Conservation (phyloP, 192 early-diverging fungal genomes). For the Coemansia guatemalensis region DNA sequence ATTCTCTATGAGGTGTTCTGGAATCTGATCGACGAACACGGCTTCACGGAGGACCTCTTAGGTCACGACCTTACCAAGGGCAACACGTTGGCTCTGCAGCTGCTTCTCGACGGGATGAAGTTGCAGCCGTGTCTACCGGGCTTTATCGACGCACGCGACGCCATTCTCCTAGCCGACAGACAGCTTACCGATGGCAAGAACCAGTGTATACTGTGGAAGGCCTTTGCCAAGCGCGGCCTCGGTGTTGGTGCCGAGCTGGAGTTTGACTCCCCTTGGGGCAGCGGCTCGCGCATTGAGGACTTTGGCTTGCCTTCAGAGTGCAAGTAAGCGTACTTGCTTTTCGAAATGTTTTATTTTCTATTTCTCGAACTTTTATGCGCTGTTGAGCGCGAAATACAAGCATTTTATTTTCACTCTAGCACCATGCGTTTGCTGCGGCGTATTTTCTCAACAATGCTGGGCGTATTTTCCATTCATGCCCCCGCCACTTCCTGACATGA, state of each 20-base stretch:
- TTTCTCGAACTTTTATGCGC: background rate
- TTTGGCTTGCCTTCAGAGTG: slow-evolving; percentile 53
- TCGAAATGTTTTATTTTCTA: background rate
- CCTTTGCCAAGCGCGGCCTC: slow-evolving; percentile 88
- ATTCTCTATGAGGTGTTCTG: slow-evolving; percentile 59
- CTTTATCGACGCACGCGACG: slow-evolving; percentile 72
- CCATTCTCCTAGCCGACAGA: slow-evolving; percentile 68
- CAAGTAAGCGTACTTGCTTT: slow-evolving; percentile 7
- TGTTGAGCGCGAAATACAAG: slow-evolving; percentile 1
- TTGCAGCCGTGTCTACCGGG: slow-evolving; percentile 73
- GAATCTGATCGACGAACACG: slow-evolving; percentile 46
- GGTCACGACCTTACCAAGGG: slow-evolving; percentile 54
- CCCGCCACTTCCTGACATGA: too few relatives aligned
- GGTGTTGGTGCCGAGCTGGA: slow-evolving; percentile 68
- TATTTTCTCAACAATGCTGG: too few relatives aligned
- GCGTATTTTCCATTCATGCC: too few relatives aligned
- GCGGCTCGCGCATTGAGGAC: slow-evolving; percentile 57
- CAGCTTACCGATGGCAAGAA: slow-evolving; percentile 66
- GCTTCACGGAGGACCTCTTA: slow-evolving; percentile 35
- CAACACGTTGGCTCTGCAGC: slow-evolving; percentile 68
- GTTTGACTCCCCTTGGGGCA: slow-evolving; percentile 63
- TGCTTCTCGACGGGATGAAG: slow-evolving; percentile 75
- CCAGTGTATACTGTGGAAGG: slow-evolving; percentile 70
- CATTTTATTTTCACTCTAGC: background rate
- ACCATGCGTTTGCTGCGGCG: too few relatives aligned